phyloP scores from a whole-genome alignment of 106 monocot genomes.

The Acorus gramineus region DNA sequence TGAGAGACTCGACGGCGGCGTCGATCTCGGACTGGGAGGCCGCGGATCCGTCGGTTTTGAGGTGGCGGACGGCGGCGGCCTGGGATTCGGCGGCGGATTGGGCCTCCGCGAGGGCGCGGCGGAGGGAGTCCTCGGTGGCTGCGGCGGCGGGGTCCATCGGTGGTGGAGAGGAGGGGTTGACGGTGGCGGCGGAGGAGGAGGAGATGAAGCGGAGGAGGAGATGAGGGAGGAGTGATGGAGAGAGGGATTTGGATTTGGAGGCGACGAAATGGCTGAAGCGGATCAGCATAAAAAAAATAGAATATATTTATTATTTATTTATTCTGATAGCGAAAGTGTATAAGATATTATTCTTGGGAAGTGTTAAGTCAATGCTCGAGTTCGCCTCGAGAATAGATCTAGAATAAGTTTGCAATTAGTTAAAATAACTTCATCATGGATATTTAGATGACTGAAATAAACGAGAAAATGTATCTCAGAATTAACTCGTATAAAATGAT shows the following conservation, averaged over 20 bases:
- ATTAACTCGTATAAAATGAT: no score
- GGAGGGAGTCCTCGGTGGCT: slow-evolving; percentile 32
- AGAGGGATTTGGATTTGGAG: background rate
- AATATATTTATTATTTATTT: no score
- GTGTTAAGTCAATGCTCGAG: no score
- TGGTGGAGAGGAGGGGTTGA: background rate
- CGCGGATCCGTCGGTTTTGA: slow-evolving; percentile 25
- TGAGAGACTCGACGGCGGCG: slow-evolving; percentile 49
- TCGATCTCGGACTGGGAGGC: slow-evolving; percentile 37
- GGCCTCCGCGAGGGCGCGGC: slow-evolving; percentile 33
- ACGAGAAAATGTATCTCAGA: no score
- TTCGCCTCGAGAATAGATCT: no score
- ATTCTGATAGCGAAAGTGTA: no score
- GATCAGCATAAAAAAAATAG: no score
- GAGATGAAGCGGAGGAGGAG: slow-evolving; percentile 1
- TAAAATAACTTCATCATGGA: no score
- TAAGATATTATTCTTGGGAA: no score
- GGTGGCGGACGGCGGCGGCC: slow-evolving; percentile 42
- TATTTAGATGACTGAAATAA: no score
- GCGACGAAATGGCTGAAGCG: no score
- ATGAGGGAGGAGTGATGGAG: background rate
- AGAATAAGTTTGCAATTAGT: no score
- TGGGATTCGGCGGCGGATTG: slow-evolving; percentile 52
- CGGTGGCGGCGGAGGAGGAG: background rate
- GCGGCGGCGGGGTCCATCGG: slow-evolving; percentile 9